These are phyloP conservation scores for Flaveria robusta DNA, from an alignment of 129 eudicot genomes.

Conservation along the genomic window DNA sequence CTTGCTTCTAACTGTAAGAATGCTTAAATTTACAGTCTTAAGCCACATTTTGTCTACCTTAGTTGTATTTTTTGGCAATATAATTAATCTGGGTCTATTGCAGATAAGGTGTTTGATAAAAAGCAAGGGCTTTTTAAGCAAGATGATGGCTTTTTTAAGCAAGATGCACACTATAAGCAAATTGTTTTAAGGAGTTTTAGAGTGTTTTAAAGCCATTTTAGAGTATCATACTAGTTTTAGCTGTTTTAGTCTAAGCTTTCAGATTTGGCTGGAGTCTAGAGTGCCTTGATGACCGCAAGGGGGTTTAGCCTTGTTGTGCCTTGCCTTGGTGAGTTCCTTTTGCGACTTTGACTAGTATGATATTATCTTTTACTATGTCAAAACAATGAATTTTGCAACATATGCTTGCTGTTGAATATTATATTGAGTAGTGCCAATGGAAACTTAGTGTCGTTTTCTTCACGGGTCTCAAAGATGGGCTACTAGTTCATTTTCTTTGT, in stretches of 20 bases:
- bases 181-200: too few relatives aligned
- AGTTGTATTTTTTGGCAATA: neutral
- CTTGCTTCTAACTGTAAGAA: neutral
- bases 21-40: conserved; percentile 19
- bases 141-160: conserved; percentile 3
- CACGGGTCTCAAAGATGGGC: neutral
- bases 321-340: too few relatives aligned
- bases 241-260: too few relatives aligned
- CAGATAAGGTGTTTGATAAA: conserved; percentile 47
- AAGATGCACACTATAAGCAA: too few relatives aligned
- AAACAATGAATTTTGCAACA: conserved; percentile 12
- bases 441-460: neutral
- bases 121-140: too few relatives aligned
- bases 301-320: too few relatives aligned
- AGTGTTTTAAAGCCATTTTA: too few relatives aligned
- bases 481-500: too few relatives aligned
- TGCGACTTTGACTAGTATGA: too few relatives aligned
- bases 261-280: too few relatives aligned
- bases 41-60: neutral
- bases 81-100: neutral
- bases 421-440: neutral
- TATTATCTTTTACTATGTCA: neutral
- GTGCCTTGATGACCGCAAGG: too few relatives aligned
- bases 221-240: too few relatives aligned
- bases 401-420: neutral